Conservation (phyloP, 768 basidiomycete genomes). For the Mycena leptocephala region DNA sequence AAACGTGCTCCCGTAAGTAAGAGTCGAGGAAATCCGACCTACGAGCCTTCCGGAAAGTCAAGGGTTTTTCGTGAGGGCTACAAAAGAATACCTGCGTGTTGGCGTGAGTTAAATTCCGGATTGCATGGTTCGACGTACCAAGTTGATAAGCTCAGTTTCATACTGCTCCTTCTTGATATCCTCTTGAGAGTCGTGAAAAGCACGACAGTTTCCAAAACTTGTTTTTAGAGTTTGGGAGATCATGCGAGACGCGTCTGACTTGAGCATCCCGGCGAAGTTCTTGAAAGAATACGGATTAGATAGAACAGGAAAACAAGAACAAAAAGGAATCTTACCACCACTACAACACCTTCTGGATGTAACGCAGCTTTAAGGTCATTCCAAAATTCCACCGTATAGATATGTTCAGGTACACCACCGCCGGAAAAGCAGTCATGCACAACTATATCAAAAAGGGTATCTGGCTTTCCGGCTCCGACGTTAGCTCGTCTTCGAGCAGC, state of each 20-base stretch:
- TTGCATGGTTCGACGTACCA: constrained; percentile 60
- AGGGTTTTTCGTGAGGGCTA: constrained; percentile 65
- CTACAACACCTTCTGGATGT: constrained; percentile 81
- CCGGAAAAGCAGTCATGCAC: constrained; percentile 97
- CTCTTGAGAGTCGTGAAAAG: constrained; percentile 81
- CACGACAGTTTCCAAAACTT: constrained; percentile 86
- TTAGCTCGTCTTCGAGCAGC: constrained; percentile 60
- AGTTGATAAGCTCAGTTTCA: constrained; percentile 75
- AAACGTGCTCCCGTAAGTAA: constrained; percentile 73
- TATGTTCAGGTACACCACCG: constrained; percentile 88
- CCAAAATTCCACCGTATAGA: constrained; percentile 93
- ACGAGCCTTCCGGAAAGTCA: constrained; percentile 72
- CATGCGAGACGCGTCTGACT: constrained; percentile 74
- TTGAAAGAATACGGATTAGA: constrained; percentile 44
- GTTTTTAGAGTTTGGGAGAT: constrained; percentile 80
- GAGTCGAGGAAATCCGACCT: constrained; percentile 80
- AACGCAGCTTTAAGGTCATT: constrained; percentile 75
- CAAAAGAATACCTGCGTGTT: constrained; percentile 85
- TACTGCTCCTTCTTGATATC: constrained; percentile 63
- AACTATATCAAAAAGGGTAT: constrained; percentile 75
- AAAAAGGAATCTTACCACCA: constrained; percentile 73
- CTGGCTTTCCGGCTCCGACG: constrained; percentile 44
- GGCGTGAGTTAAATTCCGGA: neutral
- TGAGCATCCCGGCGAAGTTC: constrained; percentile 89
- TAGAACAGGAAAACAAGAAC: neutral